Evolutionary conservation across 2,329 filamentous ascomycete genomes (phyloP), one percentile per base, ranked within the genome.

Genomic region (Ophiostoma novo-ulmi): DNA sequence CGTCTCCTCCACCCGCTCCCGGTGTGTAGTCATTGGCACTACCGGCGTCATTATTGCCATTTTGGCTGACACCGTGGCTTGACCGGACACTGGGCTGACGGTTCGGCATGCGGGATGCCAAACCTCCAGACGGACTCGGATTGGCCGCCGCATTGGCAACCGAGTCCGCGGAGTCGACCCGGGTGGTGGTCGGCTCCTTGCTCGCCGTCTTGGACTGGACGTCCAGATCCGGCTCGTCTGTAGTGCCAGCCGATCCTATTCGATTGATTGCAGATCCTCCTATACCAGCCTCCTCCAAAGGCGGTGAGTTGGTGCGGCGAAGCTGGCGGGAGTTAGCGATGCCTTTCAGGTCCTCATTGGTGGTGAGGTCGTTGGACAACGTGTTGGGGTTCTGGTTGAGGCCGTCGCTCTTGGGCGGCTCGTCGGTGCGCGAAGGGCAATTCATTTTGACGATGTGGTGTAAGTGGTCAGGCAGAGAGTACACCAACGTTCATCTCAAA

Each of bases 371-470:
- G 73, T 82, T 82, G 41, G 84, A 83, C 67, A 88, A 78, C 8
- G 78, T 78, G 74, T 82, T 80, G 13, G 86, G 86, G 74, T 79
- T 87, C 77, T 88, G 86, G 76, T 88, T 88, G 75, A 81, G 82
- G 70, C 80, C 81, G 71, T 80, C 80, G 73, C 78, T 77, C 69
- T 77, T 75, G 61, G 76, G 74, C 38, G 77, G 80, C 74, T 81
- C 80, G 72, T 81, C 79, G 4, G 80, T 81, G 69, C 78, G 74
- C 31, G 79, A 80, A 5, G 75, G 72, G n/a, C 73, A 72, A 63
- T 74, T 75, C 73, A 75, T 75, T 2, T 63, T 17, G 26, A 61
- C 5, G 61, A 39, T 17, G 10, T 6, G 26, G 52, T 63, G 58
- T 63, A 63, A 35, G 58, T 58, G 2, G 52, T 26, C 52, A 11